These are phyloP conservation scores for Endocalyx cinctus DNA, from an alignment of 2,329 filamentous ascomycete species.

Conservation along the genomic window DNA sequence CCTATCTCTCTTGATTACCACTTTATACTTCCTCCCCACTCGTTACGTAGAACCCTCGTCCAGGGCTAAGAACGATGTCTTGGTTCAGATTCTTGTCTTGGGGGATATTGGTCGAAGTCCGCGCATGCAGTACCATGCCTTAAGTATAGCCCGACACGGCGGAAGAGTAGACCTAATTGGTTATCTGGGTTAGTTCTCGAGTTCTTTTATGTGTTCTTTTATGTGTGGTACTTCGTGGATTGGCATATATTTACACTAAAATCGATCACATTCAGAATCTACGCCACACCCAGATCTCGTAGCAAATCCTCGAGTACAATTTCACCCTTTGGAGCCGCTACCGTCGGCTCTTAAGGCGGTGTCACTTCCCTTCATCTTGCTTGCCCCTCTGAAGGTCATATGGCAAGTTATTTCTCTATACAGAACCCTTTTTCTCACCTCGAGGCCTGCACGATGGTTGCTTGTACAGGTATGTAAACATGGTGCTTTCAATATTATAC, in stretches of 20 bases:
- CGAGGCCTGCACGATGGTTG: conserved; percentile 75
- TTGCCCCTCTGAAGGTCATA: conserved; percentile 79
- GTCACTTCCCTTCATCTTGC: conserved; percentile 69
- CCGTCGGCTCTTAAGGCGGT: conserved; percentile 64
- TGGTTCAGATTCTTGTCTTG: conserved; percentile 80
- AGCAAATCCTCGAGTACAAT: conserved; percentile 61
- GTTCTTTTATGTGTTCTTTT: too few species aligned
- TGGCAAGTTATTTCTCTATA: conserved; percentile 75
- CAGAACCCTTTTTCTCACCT: conserved; percentile 65
- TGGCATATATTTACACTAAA: too few species aligned
- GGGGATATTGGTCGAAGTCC: conserved; percentile 95
- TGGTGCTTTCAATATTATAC: too few species aligned
- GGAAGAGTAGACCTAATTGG: conserved; percentile 80
- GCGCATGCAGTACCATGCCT: conserved; percentile 96
- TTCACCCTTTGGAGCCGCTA: conserved; percentile 65
- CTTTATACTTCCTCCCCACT: conserved; percentile 30
- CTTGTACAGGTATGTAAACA: conserved; percentile 62
- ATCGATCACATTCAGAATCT: too few species aligned
- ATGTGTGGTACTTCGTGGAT: too few species aligned
- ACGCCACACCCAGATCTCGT: conserved; percentile 74
- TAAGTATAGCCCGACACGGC: conserved; percentile 82
- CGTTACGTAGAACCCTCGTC: conserved; percentile 31
- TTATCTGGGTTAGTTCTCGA: conserved; percentile 66
- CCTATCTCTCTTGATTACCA: too few species aligned
- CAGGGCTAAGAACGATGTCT: conserved; percentile 23